A percentile compares a stretch with the other conserved stretches of the same genome.
These are phyloP conservation scores for Trichoderma lentiforme DNA, from an alignment of 2,329 filamentous ascomycete species.

Conservation along the genomic window DNA sequence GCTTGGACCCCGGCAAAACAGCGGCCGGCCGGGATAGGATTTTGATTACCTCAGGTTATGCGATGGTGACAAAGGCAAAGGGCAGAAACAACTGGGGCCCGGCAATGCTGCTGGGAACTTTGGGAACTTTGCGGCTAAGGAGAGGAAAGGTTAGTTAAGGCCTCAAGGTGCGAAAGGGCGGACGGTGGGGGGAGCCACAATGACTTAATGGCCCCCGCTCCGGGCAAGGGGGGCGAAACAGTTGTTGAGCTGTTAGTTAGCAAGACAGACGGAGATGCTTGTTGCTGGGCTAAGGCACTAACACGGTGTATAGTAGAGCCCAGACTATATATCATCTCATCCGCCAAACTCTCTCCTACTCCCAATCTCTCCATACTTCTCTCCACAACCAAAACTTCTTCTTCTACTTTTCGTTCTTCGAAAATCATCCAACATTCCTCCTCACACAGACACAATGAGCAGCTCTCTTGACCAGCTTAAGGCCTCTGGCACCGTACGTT, in stretches of 20 bases:
- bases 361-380: not conserved
- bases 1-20: not conserved
- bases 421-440: constrained; percentile 17
- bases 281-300: not conserved
- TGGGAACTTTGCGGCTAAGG: not conserved
- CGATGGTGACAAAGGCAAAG: not conserved
- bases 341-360: not conserved
- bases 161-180: not conserved
- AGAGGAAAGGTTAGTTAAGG: not conserved
- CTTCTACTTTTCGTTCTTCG: not conserved
- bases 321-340: constrained; percentile 1
- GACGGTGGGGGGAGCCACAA: constrained; percentile 2
- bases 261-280: not conserved
- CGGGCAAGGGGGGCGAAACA: constrained; percentile 11
- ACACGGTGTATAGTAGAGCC: not conserved
- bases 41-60: not conserved
- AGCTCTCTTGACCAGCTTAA: constrained; percentile 96
- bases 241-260: not conserved
- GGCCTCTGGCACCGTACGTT: constrained; percentile 88
- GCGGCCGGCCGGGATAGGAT: not conserved
- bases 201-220: constrained; percentile 21
- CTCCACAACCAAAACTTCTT: not conserved
- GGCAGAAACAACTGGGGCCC: not conserved
- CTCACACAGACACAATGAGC: constrained; percentile 57
- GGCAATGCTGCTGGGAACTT: not conserved